Evolutionary conservation across 2,329 filamentous ascomycete species (phyloP), one percentile per base, ranked within the genome.

Genomic region (Aspergillus texensis): DNA sequence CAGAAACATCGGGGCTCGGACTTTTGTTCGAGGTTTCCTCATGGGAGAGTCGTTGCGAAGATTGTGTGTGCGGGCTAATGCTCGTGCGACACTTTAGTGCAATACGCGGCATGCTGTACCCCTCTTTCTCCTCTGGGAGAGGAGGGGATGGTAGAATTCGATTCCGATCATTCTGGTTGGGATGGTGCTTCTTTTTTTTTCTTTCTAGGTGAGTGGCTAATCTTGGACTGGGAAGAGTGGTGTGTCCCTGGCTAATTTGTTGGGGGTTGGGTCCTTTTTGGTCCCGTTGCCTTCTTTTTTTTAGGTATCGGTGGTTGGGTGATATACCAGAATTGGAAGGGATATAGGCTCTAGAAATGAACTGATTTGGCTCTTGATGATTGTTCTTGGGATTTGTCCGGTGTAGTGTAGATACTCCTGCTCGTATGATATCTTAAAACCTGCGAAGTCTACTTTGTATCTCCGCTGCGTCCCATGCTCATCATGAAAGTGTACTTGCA

Each of bases 1-100:
- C 90, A 94, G 92, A 94, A 93, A 94, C 86, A 84, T 87, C 90
- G 90, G 91, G 88, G 87, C 77, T 61, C 72, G 67, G 64, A 66
- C 70, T 72, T 72, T 76, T 69, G 24, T 59, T 57, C 75, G 78
- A 84, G 67, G 68, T 39, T 61, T 85, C 84, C 88, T 91, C 91
- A 89, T 95, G 92, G 92, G 91, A 91, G 86, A 92, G 92, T 88
- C 89, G 85, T 91, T 93, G 91, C 91, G 91, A 91, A 94, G 92
- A 94, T 94, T 89, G 91, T 94, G 86, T 87, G 86, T 87, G 82
- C 75, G 70, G 62, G 59, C 41, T 60, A 54, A 53, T 62, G 61
- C 56, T 60, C 19, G 55, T 30, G 60, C 64, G 88, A 89, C 88
- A 93, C 91, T 93, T 92, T 85, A 95, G 92, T 94, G 90, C 92